phyloP scores from a whole-genome alignment of 371 early-diverging fungal species.

The Coemansia sp. region DNA sequence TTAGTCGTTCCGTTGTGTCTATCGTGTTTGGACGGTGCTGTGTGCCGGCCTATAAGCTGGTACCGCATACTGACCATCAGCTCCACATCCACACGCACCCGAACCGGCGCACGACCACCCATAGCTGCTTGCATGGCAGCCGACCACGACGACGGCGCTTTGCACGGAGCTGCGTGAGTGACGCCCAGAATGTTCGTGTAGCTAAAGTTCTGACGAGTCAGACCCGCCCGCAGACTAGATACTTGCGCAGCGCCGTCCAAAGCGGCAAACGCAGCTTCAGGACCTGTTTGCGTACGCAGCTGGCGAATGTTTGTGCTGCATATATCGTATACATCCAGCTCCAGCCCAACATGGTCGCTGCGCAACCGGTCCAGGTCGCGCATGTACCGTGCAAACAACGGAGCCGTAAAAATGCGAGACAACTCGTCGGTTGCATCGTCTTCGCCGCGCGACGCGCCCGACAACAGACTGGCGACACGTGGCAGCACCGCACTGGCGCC shows the following conservation, averaged over 20 bases:
- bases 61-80: constrained; percentile 42
- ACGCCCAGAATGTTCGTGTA: constrained; percentile 31
- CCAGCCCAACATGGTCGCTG: constrained; percentile 27
- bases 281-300: constrained; percentile 38
- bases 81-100: constrained; percentile 27
- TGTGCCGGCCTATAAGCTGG: constrained; percentile 27
- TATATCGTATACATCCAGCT: constrained; percentile 20
- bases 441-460: constrained; percentile 18
- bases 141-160: constrained; percentile 3
- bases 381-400: constrained; percentile 30
- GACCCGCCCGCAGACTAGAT: constrained; percentile 23
- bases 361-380: constrained; percentile 33
- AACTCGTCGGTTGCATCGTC: constrained; percentile 16
- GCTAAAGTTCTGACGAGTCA: constrained; percentile 24
- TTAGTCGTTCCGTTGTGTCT: constrained; percentile 18
- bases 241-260: constrained; percentile 12
- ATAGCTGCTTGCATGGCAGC: constrained; percentile 5
- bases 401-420: constrained; percentile 14
- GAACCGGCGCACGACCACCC: constrained; percentile 11
- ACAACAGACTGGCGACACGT: constrained; percentile 25
- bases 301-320: constrained; percentile 25
- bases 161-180: constrained; percentile 7
- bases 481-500: constrained; percentile 28
- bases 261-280: constrained; percentile 27
- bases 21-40: constrained; percentile 24